Conservation (phyloP, 352 stramenopile species). For the Phytophthora citricola region DNA sequence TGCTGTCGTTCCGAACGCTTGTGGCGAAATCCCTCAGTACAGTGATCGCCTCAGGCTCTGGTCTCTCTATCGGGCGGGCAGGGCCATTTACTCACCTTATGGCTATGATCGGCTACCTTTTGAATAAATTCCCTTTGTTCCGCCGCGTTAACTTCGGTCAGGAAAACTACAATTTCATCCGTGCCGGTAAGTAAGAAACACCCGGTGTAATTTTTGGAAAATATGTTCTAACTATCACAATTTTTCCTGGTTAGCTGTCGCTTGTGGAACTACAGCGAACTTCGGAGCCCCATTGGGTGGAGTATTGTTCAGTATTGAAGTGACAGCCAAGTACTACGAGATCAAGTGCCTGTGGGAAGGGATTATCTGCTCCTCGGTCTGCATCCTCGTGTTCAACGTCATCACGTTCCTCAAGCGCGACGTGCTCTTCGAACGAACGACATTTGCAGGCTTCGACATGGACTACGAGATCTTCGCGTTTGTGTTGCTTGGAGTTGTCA, state of each 20-base stretch:
- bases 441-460: constrained; percentile 84
- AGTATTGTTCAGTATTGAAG: constrained; percentile 87
- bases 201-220: not conserved
- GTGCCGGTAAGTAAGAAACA: constrained; percentile 45
- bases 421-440: constrained; percentile 83
- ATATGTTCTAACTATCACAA: not conserved
- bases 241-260: constrained; percentile 48
- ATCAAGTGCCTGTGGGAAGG: constrained; percentile 90
- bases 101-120: constrained; percentile 73
- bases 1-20: constrained; percentile 77
- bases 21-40: constrained; percentile 78
- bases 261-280: constrained; percentile 81
- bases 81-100: constrained; percentile 84
- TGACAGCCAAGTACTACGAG: constrained; percentile 86
- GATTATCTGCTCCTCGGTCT: constrained; percentile 84
- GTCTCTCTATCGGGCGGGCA: constrained; percentile 72
- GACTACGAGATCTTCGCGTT: constrained; percentile 86
- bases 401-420: constrained; percentile 83
- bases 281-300: constrained; percentile 83
- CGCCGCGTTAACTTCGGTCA: constrained; percentile 76
- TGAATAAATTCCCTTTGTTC: constrained; percentile 71
- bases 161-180: constrained; percentile 80
- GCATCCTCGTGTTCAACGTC: constrained; percentile 83
- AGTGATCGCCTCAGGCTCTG: constrained; percentile 69
- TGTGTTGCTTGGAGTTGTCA: constrained; percentile 72